Evolutionary conservation across 73 alveolate genomes (phyloP).

Genomic region (Paramecium caudatum): DNA sequence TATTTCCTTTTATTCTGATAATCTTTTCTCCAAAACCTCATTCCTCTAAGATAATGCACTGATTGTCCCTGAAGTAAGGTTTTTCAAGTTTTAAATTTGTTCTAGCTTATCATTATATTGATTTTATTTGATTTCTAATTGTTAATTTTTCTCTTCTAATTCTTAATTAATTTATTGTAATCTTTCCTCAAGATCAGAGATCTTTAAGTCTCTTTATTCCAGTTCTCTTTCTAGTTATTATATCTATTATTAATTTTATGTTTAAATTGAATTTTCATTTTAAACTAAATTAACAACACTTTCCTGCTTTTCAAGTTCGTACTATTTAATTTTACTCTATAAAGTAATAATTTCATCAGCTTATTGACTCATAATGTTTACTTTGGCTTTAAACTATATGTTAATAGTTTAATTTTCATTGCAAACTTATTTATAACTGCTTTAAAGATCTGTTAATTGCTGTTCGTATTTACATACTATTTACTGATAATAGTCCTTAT

Average conservation of each 20-base stretch:
- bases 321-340: not conserved
- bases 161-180: not conserved
- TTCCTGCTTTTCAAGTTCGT: not conserved
- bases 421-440: not conserved
- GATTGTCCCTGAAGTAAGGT: constrained; percentile 7
- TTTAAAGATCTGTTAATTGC: not conserved
- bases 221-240: not conserved
- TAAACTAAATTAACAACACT: too few species aligned
- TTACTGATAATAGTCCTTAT: not conserved
- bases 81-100: not conserved
- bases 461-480: not conserved
- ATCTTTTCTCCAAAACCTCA: not conserved
- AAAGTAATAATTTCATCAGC: not conserved
- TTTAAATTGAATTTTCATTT: not conserved
- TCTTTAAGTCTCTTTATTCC: not conserved
- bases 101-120: not conserved
- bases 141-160: not conserved
- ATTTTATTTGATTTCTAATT: not conserved
- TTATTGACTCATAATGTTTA: not conserved
- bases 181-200: not conserved
- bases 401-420: not conserved
- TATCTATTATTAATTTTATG: not conserved
- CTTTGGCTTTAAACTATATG: not conserved
- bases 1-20: not conserved
- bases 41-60: constrained; percentile 13